phyloP scores from a whole-genome alignment of 2,329 filamentous ascomycete species.

The Venturia nashicola region DNA sequence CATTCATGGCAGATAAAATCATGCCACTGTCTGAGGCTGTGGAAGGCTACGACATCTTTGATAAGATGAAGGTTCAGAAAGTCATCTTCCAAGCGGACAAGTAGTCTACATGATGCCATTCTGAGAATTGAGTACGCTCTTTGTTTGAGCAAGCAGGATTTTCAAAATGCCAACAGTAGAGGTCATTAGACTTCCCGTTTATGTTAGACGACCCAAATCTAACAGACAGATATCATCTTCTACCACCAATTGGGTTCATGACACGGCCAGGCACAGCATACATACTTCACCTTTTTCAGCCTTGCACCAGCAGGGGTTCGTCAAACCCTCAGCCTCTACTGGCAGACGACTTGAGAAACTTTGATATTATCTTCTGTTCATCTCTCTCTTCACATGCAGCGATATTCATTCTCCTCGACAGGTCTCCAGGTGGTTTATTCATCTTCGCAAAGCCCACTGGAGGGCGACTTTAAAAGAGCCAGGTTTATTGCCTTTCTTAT shows the following conservation, averaged over 20 bases:
- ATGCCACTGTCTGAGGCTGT: conserved; percentile 38
- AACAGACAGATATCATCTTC: not conserved
- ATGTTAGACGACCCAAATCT: not conserved
- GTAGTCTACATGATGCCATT: not conserved
- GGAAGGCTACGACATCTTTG: conserved; percentile 40
- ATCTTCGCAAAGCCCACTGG: not conserved
- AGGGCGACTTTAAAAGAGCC: not conserved
- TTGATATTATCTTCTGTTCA: not conserved
- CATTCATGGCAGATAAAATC: conserved; percentile 41
- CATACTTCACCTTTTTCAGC: not conserved
- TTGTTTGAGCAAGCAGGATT: not conserved
- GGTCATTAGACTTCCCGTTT: not conserved
- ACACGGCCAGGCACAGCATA: not conserved
- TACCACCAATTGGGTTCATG: not conserved
- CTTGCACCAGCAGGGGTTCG: not conserved
- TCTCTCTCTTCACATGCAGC: not conserved
- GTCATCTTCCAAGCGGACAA: conserved; percentile 32
- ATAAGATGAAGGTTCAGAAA: conserved; percentile 41
- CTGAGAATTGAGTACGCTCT: not conserved
- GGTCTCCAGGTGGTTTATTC: not conserved
- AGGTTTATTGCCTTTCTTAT: not conserved
- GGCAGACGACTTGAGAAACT: not conserved
- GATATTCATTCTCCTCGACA: not conserved
- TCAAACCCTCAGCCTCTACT: not conserved
- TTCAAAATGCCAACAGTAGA: not conserved